Percentiles rank a stretch among this genome's conserved stretches.
Conservation (phyloP, 805 yeast genomes). For the Kazachstania psychrophila region DNA sequence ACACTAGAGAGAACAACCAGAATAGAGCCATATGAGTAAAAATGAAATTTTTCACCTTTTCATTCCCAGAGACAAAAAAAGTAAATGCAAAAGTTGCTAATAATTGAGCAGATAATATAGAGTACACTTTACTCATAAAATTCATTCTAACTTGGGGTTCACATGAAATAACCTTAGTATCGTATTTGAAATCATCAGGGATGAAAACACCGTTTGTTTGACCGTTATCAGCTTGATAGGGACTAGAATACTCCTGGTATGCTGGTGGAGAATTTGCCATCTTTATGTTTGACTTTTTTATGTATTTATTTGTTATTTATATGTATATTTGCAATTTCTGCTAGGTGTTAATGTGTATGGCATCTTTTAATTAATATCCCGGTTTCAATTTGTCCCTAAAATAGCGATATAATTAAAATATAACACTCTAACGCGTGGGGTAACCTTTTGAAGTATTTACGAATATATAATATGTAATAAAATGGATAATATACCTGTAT, state of each 20-base stretch:
- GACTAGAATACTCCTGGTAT: conserved; percentile 1
- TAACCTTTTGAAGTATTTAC: no score
- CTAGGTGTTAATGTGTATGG: no score
- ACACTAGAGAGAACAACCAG: conserved; percentile 46
- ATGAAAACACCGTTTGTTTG: conserved; percentile 5
- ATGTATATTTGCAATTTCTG: no score
- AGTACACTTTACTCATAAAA: conserved; percentile 71
- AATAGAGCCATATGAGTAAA: conserved; percentile 50
- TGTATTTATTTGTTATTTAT: no score
- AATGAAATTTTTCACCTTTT: conserved; percentile 38
- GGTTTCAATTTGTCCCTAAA: no score
- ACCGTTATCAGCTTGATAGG: no score
- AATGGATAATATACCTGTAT: no score
- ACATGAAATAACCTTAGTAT: conserved; percentile 68
- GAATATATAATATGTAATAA: no score
- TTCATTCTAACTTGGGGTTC: conserved; percentile 65
- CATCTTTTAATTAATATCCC: no score
- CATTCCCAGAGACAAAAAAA: conserved; percentile 13
- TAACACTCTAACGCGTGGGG: no score
- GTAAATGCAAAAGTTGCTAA: conserved; percentile 43
- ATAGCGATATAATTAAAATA: no score
- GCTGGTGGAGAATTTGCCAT: conserved; percentile 5
- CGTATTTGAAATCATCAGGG: conserved; percentile 76
- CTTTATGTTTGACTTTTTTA: not conserved
- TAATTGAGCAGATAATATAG: conserved; percentile 58